Conservation (phyloP, 78 protist species). For the Emiliania huxleyi region DNA sequence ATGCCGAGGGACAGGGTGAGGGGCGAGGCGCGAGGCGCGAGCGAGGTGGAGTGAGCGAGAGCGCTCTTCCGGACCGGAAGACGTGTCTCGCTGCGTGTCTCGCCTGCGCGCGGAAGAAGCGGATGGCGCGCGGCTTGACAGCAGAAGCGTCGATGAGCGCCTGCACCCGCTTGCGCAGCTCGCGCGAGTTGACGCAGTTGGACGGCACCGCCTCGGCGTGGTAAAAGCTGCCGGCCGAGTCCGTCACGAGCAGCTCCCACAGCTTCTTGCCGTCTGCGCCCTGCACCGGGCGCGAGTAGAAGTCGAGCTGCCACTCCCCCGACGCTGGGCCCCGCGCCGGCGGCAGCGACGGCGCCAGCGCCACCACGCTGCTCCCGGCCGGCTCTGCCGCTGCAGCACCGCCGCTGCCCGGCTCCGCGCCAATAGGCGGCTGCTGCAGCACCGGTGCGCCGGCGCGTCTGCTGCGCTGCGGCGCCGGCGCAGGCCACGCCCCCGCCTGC, state of each 20-base stretch:
- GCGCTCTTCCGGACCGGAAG: no score
- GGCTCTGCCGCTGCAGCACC: no score
- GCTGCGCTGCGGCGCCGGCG: no score
- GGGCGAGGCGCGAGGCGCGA: no score
- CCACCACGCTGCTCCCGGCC: no score
- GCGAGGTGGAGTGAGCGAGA: no score
- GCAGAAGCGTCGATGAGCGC: neutral
- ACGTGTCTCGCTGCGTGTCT: no score
- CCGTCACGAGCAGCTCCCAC: conserved; percentile 29
- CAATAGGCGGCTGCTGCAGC: no score
- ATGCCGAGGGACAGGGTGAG: no score
- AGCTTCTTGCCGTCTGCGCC: conserved; percentile 15
- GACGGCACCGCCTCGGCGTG: conserved; percentile 27
- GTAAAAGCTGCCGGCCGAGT: neutral
- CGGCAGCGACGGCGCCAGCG: neutral
- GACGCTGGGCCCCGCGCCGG: neutral
- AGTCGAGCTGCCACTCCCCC: neutral
- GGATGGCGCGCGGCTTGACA: neutral
- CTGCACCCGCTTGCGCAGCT: conserved; percentile 25
- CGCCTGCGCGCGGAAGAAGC: conserved; percentile 16
- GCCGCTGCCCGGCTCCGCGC: no score
- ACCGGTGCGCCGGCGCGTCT: no score
- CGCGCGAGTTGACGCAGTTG: conserved; percentile 3
- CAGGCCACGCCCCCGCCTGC: no score
- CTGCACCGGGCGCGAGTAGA: neutral